These are phyloP conservation scores for Amaranthus tricolor DNA, from an alignment of 179 eudicot genomes.

Conservation along the genomic window DNA sequence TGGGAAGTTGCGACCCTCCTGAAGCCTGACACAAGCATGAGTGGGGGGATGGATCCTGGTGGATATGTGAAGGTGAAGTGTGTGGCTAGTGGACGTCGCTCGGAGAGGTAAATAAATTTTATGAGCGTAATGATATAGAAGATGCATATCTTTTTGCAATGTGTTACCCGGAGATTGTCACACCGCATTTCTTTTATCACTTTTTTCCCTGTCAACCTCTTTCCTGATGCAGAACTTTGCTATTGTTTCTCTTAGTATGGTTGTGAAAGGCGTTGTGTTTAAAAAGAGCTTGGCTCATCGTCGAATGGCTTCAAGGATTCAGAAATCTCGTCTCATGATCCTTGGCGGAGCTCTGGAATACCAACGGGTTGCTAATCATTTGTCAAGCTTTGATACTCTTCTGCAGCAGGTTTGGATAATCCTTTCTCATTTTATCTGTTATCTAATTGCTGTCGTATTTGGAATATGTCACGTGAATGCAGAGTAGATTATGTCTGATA, in stretches of 20 bases:
- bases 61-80: conserved; percentile 98
- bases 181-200: not conserved
- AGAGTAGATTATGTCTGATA: not conserved
- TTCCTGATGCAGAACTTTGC: conserved; percentile 22
- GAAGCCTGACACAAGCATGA: conserved; percentile 92
- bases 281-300: conserved; percentile 97
- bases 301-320: conserved; percentile 81
- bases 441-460: not conserved
- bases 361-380: conserved; percentile 81
- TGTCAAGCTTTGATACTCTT: conserved; percentile 94
- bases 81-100: conserved; percentile 76
- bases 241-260: conserved; percentile 47
- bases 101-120: conserved; percentile 61
- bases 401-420: conserved; percentile 72
- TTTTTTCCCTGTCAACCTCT: not conserved
- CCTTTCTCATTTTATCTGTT: not conserved
- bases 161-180: not conserved
- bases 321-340: conserved; percentile 79
- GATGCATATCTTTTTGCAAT: not conserved
- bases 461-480: not conserved
- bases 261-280: conserved; percentile 91
- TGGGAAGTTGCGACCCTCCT: conserved; percentile 96
- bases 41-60: conserved; percentile 99
- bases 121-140: not conserved
- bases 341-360: conserved; percentile 99